Evolutionary conservation across 139 green algal genomes (phyloP).

Genomic region (Chlamydomonas urium): DNA sequence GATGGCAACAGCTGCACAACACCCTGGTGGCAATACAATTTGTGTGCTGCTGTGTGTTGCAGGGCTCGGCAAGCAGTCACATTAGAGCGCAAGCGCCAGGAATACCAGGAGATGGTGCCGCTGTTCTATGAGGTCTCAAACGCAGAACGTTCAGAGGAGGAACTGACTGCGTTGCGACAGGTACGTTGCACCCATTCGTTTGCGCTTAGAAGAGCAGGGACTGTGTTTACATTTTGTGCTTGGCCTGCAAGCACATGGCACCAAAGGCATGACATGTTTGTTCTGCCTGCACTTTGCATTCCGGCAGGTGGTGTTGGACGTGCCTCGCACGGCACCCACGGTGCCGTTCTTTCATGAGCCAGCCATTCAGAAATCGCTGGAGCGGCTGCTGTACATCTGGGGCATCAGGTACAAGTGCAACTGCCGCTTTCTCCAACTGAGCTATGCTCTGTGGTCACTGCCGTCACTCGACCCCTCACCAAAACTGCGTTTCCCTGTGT

Average conservation of each 20-base stretch:
- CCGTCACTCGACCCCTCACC: neutral
- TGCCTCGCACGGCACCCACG: slow-evolving; percentile 72
- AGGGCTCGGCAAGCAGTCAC: slow-evolving; percentile 58
- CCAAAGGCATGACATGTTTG: neutral
- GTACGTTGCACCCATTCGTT: no score
- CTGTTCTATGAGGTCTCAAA: slow-evolving; percentile 81
- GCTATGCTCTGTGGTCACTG: no score
- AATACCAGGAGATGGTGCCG: slow-evolving; percentile 82
- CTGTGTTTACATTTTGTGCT: no score
- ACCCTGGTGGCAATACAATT: neutral
- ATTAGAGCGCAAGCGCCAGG: slow-evolving; percentile 72
- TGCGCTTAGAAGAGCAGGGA: no score
- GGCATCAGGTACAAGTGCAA: slow-evolving; percentile 78
- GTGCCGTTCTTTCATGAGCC: slow-evolving; percentile 85
- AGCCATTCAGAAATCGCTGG: slow-evolving; percentile 77
- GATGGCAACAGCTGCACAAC: no score
- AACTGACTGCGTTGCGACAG: slow-evolving; percentile 77
- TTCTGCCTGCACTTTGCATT: neutral
- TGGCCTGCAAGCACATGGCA: no score
- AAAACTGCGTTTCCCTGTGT: neutral
- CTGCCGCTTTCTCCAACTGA: no score
- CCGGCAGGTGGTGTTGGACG: neutral
- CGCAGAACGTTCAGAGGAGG: slow-evolving; percentile 70
- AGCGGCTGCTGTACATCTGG: slow-evolving; percentile 94
- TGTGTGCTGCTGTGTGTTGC: slow-evolving; percentile 5